Evolutionary conservation across 371 early-diverging fungal genomes (phyloP), one percentile per base, ranked within the genome.

Genomic region (Syncephalastrum contaminatum): DNA sequence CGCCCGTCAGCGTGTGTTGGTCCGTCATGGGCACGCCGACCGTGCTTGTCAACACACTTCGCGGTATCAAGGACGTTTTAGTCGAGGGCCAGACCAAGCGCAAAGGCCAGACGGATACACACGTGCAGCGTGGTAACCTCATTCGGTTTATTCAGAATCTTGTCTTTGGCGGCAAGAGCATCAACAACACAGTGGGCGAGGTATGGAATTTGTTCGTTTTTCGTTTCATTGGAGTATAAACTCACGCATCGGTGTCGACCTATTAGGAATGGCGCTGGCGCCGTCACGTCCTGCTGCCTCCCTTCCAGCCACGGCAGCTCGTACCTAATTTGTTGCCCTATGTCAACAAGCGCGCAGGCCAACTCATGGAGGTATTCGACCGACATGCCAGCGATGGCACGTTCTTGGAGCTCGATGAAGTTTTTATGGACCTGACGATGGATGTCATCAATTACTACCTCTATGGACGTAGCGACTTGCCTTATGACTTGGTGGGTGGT

Each of bases 221-320:
- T n/a, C n/a, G n/a, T n/a, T n/a, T n/a, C n/a, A n/a, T n/a, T n/a
- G n/a, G n/a, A 48, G 44, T 52, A 47, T 25, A 43, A 42, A 5
- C 18, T 42, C 14, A 54, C 4, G 14, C 24, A n/a, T 24, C 24
- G 22, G 3, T 19, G 14, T 43, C 42, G 40, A n/a, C n/a, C 7
- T 14, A 45, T 53, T 41, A 78, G 76, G 80, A 75, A 10, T 80
- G 80, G 80, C 67, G 65, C 40, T 80, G 80, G 80, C 70, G 76
- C 56, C 73, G 80, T 19, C 70, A 74, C 53, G 58, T 73, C 18
- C 57, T 80, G 13, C 49, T 72, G 27, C 80, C 76, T 20, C 68
- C 74, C 5, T 80, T 80, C 53, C 76, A 73, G 41, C 70, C 72
- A 13, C 72, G 70, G 20, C 70, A 72, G 53, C 58, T 80, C 13